These are phyloP conservation scores for Echinosophora koreensis DNA, from an alignment of 306 rosid genomes.

Conservation along the genomic window DNA sequence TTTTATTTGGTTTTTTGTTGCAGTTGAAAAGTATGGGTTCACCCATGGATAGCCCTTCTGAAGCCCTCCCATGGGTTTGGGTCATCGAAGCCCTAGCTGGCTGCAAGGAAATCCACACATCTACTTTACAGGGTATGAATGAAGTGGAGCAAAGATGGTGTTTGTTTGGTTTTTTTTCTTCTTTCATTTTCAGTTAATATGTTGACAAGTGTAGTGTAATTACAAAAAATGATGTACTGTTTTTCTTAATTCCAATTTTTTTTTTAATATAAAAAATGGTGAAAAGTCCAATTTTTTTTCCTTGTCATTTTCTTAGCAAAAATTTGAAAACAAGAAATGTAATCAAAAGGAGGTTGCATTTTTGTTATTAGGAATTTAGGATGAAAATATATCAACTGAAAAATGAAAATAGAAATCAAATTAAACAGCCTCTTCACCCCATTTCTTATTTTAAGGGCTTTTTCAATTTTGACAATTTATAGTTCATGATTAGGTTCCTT, in stretches of 20 bases:
- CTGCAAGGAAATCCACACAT: slow-evolving; percentile 42
- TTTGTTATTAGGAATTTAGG: too few species aligned
- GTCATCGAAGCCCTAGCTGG: slow-evolving; percentile 71
- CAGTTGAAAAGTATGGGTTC: slow-evolving; percentile 32
- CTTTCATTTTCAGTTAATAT: not conserved
- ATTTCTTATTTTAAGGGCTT: not conserved
- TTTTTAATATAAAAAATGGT: not conserved
- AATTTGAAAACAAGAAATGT: not conserved
- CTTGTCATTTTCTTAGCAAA: not conserved
- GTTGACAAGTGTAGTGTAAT: not conserved
- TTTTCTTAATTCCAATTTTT: not conserved
- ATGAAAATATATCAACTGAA: not conserved
- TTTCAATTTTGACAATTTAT: slow-evolving; percentile 6
- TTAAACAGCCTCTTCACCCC: not conserved
- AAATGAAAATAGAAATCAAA: not conserved
- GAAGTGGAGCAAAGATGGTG: not conserved
- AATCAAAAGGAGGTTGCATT: not conserved
- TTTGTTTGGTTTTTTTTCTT: not conserved
- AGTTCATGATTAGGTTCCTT: not conserved
- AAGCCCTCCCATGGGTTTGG: slow-evolving; percentile 71
- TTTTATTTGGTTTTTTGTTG: not conserved
- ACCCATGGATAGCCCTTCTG: slow-evolving; percentile 51
- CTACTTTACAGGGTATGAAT: slow-evolving; percentile 61
- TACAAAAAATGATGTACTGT: not conserved
- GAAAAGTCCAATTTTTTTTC: not conserved